Conservation (phyloP, 2,329 filamentous ascomycete genomes). For the Fusarium domesticum region DNA sequence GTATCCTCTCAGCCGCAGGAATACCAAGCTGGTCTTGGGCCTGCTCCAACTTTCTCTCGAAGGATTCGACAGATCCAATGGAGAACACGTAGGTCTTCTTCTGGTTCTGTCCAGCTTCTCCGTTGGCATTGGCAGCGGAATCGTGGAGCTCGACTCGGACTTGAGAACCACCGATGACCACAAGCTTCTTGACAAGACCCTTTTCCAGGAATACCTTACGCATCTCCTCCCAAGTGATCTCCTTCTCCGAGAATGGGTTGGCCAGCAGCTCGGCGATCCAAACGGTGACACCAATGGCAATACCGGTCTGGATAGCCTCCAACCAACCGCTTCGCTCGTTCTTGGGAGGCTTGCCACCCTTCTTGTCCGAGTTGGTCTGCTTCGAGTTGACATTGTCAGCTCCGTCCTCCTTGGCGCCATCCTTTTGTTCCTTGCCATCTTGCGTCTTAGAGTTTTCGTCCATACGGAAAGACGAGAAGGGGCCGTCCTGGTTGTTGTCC, state of each 20-base stretch:
- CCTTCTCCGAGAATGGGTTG: constrained; percentile 50
- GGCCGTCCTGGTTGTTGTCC: constrained; percentile 19
- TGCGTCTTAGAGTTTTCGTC: constrained; percentile 22
- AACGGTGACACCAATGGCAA: constrained; percentile 53
- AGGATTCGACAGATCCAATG: constrained; percentile 90
- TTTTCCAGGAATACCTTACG: constrained; percentile 91
- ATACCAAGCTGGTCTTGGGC: constrained; percentile 87
- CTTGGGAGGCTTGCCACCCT: constrained; percentile 35
- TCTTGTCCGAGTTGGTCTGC: constrained; percentile 28
- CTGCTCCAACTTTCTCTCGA: constrained; percentile 83
- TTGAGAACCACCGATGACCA: constrained; percentile 67
- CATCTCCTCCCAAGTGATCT: constrained; percentile 99
- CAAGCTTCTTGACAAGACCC: constrained; percentile 89
- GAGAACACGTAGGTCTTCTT: constrained; percentile 74
- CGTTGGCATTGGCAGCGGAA: constrained; percentile 50
- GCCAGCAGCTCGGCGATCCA: constrained; percentile 43
- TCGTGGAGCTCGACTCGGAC: constrained; percentile 81
- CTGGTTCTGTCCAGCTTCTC: constrained; percentile 24
- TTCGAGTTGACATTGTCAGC: constrained; percentile 24
- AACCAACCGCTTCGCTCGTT: constrained; percentile 36
- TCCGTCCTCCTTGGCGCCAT: constrained; percentile 15
- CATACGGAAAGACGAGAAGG: constrained; percentile 22
- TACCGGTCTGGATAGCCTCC: constrained; percentile 35
- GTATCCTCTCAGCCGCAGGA: constrained; percentile 82
- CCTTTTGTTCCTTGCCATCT: constrained; percentile 21